phyloP scores from a whole-genome alignment of 2,329 filamentous ascomycete genomes.

The Calcarisporium arbuscula region DNA sequence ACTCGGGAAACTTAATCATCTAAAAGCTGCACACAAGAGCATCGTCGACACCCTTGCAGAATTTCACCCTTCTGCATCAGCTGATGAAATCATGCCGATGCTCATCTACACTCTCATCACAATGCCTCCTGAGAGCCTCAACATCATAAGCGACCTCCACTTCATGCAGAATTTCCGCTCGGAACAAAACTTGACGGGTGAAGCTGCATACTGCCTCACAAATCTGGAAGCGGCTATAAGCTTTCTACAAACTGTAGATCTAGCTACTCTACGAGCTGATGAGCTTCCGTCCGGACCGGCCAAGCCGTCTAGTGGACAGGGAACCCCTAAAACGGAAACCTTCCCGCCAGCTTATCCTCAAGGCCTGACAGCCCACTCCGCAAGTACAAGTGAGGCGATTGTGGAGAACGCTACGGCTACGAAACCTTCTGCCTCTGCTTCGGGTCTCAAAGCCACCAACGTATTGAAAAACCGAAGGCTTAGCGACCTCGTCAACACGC shows the following conservation, averaged over 20 bases:
- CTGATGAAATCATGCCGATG: slow-evolving; percentile 94
- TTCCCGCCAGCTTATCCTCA: slow-evolving; percentile 52
- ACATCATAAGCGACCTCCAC: slow-evolving; percentile 87
- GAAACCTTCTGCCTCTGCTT: slow-evolving; percentile 30
- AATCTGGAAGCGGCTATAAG: slow-evolving; percentile 93
- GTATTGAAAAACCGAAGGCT: slow-evolving; percentile 65
- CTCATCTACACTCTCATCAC: slow-evolving; percentile 95
- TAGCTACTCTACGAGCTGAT: slow-evolving; percentile 79
- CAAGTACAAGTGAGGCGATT: slow-evolving; percentile 24
- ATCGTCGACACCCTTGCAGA: slow-evolving; percentile 80
- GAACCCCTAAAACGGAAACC: slow-evolving; percentile 44
- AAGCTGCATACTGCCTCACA: slow-evolving; percentile 92
- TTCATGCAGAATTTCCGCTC: slow-evolving; percentile 92
- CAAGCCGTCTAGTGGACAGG: slow-evolving; percentile 45
- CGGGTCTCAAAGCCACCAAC: slow-evolving; percentile 37
- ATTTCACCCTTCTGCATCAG: slow-evolving; percentile 74
- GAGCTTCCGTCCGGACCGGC: slow-evolving; percentile 63
- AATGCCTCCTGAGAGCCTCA: slow-evolving; percentile 75
- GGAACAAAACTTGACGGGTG: slow-evolving; percentile 79
- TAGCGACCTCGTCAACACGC: slow-evolving; percentile 80
- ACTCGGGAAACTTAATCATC: slow-evolving; percentile 80
- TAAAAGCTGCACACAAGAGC: slow-evolving; percentile 84
- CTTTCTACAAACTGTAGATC: slow-evolving; percentile 90
- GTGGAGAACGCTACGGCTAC: slow-evolving; percentile 24
- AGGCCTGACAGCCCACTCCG: slow-evolving; percentile 29